These are phyloP conservation scores for Bretschneidera sinensis DNA, from an alignment of 345 rosid genomes.

Conservation along the genomic window DNA sequence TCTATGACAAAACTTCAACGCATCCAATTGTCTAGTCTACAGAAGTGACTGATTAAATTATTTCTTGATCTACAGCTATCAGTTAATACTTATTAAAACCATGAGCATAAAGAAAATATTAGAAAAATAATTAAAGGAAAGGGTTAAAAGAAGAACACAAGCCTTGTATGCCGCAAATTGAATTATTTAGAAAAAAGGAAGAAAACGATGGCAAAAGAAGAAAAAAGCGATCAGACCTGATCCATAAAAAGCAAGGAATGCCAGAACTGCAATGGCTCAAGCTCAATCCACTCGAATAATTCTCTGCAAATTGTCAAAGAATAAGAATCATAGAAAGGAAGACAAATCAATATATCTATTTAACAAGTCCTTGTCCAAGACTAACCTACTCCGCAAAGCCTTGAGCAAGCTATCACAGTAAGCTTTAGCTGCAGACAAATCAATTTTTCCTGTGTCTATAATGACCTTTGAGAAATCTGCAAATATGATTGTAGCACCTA, in stretches of 20 bases:
- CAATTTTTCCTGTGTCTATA: conserved; percentile 77
- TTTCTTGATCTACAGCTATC: too few relatives aligned
- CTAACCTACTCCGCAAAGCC: conserved; percentile 72
- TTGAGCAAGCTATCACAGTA: conserved; percentile 85
- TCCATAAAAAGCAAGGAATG: conserved; percentile 95
- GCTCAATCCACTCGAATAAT: conserved; percentile 81
- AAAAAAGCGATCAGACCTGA: conserved; percentile 48
- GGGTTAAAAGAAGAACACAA: background rate
- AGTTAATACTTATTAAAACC: too few relatives aligned
- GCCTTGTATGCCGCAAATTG: background rate
- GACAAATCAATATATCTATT: conserved; percentile 7
- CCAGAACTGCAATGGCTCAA: conserved; percentile 83
- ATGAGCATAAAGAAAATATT: too few relatives aligned
- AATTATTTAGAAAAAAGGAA: background rate
- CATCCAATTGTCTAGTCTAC: too few relatives aligned
- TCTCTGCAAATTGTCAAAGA: conserved; percentile 46
- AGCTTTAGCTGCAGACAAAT: conserved; percentile 68
- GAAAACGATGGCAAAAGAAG: background rate
- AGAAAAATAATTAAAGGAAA: background rate
- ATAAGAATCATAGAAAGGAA: conserved; percentile 14
- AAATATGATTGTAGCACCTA: conserved; percentile 85
- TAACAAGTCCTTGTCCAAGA: conserved; percentile 10
- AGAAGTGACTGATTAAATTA: too few relatives aligned
- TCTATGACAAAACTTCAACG: too few relatives aligned
- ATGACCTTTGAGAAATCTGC: conserved; percentile 86